Conservation (phyloP, 257 asterid species). For the Cinchona pubescens region DNA sequence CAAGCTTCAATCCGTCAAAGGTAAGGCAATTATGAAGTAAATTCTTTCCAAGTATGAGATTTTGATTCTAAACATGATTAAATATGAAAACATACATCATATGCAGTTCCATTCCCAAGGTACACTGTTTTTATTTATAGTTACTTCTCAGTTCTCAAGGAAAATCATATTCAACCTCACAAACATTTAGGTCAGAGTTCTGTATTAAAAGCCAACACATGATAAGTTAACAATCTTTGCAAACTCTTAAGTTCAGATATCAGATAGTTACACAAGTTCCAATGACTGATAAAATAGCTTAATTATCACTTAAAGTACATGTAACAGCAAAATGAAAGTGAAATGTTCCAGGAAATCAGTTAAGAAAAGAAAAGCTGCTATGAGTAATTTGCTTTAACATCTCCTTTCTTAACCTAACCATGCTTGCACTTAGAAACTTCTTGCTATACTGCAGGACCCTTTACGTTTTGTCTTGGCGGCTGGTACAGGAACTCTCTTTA, state of each 20-base stretch:
- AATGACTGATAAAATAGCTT: background rate
- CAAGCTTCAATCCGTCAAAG: slow-evolving; percentile 78
- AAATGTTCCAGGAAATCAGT: background rate
- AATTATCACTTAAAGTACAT: background rate
- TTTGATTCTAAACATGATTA: background rate
- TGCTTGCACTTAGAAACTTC: background rate
- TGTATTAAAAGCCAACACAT: background rate
- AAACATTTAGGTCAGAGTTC: background rate
- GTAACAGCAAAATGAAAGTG: background rate
- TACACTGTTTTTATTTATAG: background rate
- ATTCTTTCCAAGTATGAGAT: background rate
- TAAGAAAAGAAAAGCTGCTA: background rate
- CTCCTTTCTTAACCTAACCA: background rate
- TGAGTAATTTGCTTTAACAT: slow-evolving; percentile 2
- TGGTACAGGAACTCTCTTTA: slow-evolving; percentile 77
- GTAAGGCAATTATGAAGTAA: slow-evolving; percentile 24
- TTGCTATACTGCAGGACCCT: slow-evolving; percentile 63
- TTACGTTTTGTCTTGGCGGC: slow-evolving; percentile 66
- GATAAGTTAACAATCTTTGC: background rate
- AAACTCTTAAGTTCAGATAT: background rate
- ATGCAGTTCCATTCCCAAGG: background rate
- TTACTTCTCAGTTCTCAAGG: background rate
- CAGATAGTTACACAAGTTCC: background rate
- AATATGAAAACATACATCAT: background rate
- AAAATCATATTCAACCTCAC: background rate